Evolutionary conservation across 495 filamentous ascomycete genomes (phyloP), one percentile per base, ranked within the genome.

Genomic region (Apodospora peruviana): DNA sequence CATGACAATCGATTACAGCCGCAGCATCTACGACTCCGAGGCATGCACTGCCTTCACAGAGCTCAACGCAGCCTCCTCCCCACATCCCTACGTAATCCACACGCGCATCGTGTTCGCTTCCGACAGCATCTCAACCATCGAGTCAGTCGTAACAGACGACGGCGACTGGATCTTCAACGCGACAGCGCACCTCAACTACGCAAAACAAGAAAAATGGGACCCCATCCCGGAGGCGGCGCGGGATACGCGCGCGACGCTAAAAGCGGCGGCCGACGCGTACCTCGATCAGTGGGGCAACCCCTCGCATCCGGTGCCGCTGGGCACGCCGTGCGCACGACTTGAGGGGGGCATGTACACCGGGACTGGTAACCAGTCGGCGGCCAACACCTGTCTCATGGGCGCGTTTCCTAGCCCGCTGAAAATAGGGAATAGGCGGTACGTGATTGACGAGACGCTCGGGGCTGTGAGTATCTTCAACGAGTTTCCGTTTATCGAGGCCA

Each of bases 21-120:
- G 69, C 48, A 70, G 59, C 50, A 56, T 70, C 37, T 58, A 65
- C 66, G 74, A 78, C 58, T 67, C 64, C 9, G 57, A 52, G 10
- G 52, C 59, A 39, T 78, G 73, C 62, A 70, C 71, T 7, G 64
- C 72, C 29, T 74, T 69, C 62, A 72, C 64, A 36, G 74, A 78
- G 53, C 54, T 76, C 50, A 62, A 69, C 23, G 55, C 69, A 9
- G 66, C 73, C 9, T 61, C 66, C 32, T 23, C 52, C 39, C 19
- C 50, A 40, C 46, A 59, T 45, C 51, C 67, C 19, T 65, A 71
- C 53, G 57, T 72, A 1, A 73, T 69, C 60, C 59, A 53, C 53
- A 64, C 65, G 49, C 67, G 58, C 10, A 60, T 67, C 20, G 24
- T 66, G 19, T 56, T 51, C 23, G 58, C 63, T 21, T 52, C 51